Evolutionary conservation across 2,329 filamentous ascomycete genomes (phyloP).

Genomic region (Madurella mycetomatis): DNA sequence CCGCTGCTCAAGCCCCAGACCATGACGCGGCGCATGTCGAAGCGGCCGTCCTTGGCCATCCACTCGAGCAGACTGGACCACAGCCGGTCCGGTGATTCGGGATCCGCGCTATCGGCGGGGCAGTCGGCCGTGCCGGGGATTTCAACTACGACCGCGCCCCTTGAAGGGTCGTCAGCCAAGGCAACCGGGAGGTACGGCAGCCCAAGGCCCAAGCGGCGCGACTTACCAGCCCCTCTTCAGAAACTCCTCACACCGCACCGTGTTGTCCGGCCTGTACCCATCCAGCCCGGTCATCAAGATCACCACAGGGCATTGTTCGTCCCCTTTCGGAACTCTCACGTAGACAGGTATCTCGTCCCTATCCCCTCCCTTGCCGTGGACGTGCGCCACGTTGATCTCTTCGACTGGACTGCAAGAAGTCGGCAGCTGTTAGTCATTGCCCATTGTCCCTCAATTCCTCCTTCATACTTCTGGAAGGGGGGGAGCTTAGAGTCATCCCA

Average conservation of each 20-base stretch:
- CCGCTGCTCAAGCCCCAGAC: constrained; percentile 63
- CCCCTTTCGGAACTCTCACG: constrained; percentile 52
- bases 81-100: constrained; percentile 54
- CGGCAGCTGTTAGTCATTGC: too few species aligned
- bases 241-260: constrained; percentile 57
- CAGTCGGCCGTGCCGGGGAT: constrained; percentile 66
- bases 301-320: constrained; percentile 40
- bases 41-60: constrained; percentile 45
- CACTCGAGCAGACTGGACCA: constrained; percentile 60
- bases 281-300: constrained; percentile 59
- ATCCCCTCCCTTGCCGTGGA: constrained; percentile 46
- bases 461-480: too few species aligned
- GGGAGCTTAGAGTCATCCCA: too few species aligned
- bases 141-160: constrained; percentile 57
- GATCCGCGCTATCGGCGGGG: constrained; percentile 58
- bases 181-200: too few species aligned
- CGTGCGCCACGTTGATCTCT: constrained; percentile 60
- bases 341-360: constrained; percentile 58
- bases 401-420: constrained; percentile 41
- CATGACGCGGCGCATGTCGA: constrained; percentile 54
- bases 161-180: neutral
- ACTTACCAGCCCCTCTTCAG: constrained; percentile 51
- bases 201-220: too few species aligned
- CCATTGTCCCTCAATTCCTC: too few species aligned
- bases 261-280: constrained; percentile 61